These are phyloP conservation scores for Anthostomella pinea DNA, from an alignment of 2,329 filamentous ascomycete species.

Conservation along the genomic window DNA sequence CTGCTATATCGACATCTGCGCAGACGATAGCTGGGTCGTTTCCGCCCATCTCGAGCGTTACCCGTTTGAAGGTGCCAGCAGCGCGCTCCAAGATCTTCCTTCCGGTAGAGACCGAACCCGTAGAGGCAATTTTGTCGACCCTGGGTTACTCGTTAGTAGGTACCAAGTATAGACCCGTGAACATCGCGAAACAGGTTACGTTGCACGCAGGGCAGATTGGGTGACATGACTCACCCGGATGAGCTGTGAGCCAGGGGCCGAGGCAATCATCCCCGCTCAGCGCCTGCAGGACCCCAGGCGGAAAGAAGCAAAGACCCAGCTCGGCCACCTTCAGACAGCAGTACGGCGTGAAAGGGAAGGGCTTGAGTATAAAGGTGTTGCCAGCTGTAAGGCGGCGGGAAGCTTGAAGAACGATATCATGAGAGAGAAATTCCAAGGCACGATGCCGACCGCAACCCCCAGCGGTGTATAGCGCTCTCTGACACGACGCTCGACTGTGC, in stretches of 20 bases:
- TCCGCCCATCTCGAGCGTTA: slow-evolving; percentile 60
- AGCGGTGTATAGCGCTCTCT: slow-evolving; percentile 4
- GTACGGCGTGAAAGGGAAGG: slow-evolving; percentile 50
- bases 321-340: slow-evolving; percentile 53
- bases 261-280: slow-evolving; percentile 59
- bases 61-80: slow-evolving; percentile 56
- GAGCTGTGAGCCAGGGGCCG: slow-evolving; percentile 55
- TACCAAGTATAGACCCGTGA: too few relatives aligned
- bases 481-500: not conserved
- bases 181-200: too few relatives aligned
- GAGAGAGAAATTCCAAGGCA: too few relatives aligned
- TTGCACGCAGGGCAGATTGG: too few relatives aligned
- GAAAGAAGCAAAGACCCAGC: slow-evolving; percentile 55
- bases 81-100: slow-evolving; percentile 59
- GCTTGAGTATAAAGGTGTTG: slow-evolving; percentile 55
- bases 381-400: too few relatives aligned
- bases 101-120: slow-evolving; percentile 57
- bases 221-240: too few relatives aligned
- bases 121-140: slow-evolving; percentile 63
- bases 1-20: slow-evolving; percentile 52
- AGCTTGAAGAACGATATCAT: too few relatives aligned
- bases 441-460: slow-evolving; percentile 7
- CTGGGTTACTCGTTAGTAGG: too few relatives aligned
- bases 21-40: slow-evolving; percentile 61
- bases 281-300: slow-evolving; percentile 60